A percentile compares a stretch with the other conserved stretches of the same genome.
Evolutionary conservation across 1,284 basidiomycete genomes (phyloP).

Genomic region (Farysia itapuensis): DNA sequence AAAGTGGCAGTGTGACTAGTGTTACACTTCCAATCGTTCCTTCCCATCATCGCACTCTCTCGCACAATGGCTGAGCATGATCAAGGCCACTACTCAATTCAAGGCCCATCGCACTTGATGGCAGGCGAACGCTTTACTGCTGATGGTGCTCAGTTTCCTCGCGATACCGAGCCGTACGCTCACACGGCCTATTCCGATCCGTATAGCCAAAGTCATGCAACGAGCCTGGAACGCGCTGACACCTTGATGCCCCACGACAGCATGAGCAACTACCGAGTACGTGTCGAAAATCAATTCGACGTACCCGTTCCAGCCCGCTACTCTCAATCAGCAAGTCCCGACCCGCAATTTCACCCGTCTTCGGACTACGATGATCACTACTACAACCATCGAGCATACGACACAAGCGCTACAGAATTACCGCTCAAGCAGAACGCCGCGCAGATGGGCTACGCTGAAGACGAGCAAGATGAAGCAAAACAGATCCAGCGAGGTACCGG

Average conservation of each 20-base stretch:
- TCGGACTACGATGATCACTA: constrained; percentile 3
- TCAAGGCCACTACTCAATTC: too few relatives aligned
- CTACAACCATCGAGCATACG: constrained; percentile 13
- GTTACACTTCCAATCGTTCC: too few relatives aligned
- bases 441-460: constrained; percentile 53
- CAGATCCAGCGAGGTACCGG: constrained; percentile 38
- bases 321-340: not conserved
- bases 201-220: constrained; percentile 4
- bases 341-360: not conserved
- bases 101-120: too few relatives aligned
- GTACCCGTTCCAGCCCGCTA: too few relatives aligned
- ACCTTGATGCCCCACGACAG: constrained; percentile 41
- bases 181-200: too few relatives aligned
- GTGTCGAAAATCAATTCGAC: constrained; percentile 5
- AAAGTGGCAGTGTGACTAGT: too few relatives aligned
- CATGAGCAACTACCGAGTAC: constrained; percentile 44
- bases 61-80: too few relatives aligned
- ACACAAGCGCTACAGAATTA: constrained; percentile 30
- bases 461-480: constrained; percentile 50
- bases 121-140: too few relatives aligned
- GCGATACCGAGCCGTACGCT: too few relatives aligned
- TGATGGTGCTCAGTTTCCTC: too few relatives aligned
- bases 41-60: too few relatives aligned
- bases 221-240: constrained; percentile 20
- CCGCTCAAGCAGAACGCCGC: constrained; percentile 37